Evolutionary conservation across 2,329 filamentous ascomycete genomes (phyloP).

Genomic region (Lomentospora prolificans): DNA sequence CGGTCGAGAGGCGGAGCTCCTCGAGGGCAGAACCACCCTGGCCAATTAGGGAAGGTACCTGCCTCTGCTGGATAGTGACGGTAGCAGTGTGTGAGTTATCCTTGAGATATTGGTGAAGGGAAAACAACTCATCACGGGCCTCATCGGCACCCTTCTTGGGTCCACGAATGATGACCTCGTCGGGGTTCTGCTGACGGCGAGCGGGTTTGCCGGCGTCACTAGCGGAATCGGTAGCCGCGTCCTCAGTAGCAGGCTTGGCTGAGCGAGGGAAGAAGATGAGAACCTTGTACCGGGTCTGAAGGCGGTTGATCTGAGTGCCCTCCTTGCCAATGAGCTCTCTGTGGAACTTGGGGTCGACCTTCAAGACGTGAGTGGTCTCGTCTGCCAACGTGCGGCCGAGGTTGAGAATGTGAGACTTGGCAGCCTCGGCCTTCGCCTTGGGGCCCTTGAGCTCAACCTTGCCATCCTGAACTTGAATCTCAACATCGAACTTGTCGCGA

Average conservation of each 20-base stretch:
- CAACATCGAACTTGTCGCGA: conserved; percentile 57
- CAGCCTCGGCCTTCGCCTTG: conserved; percentile 83
- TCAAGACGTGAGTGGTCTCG: conserved; percentile 76
- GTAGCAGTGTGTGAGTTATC: conserved; percentile 76
- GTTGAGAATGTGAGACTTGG: conserved; percentile 70
- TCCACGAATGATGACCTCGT: conserved; percentile 86
- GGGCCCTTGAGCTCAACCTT: conserved; percentile 94
- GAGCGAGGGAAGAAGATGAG: conserved; percentile 84
- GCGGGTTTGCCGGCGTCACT: conserved; percentile 58
- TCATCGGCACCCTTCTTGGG: conserved; percentile 88
- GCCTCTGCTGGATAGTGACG: conserved; percentile 79
- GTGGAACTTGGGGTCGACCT: conserved; percentile 90
- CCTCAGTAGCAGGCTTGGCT: conserved; percentile 56
- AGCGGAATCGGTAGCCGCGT: conserved; percentile 58
- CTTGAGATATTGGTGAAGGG: conserved; percentile 77
- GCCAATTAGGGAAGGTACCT: conserved; percentile 89
- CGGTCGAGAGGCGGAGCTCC: conserved; percentile 71
- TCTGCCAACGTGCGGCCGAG: conserved; percentile 80
- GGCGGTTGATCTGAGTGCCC: conserved; percentile 78
- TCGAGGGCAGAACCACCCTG: conserved; percentile 86
- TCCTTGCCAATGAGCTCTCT: conserved; percentile 84
- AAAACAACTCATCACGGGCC: conserved; percentile 83
- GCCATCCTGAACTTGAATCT: conserved; percentile 84
- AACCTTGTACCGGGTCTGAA: conserved; percentile 88
- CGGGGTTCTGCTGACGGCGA: conserved; percentile 59